Evolutionary conservation across 2,329 filamentous ascomycete species (phyloP).

Genomic region (Microsporum ferrugineum): DNA sequence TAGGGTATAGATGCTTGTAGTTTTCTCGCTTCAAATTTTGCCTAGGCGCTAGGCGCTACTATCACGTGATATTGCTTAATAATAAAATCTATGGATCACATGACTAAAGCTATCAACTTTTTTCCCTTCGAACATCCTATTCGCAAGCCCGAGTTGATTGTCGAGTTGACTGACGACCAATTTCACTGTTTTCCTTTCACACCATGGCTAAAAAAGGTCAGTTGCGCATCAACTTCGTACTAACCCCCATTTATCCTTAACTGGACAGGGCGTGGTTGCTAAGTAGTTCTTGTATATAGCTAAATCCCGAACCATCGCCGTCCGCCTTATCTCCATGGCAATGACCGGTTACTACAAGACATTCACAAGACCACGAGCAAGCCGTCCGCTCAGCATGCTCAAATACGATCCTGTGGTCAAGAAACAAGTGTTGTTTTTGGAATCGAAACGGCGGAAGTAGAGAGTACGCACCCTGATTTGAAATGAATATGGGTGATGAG

Average conservation of each 20-base stretch:
- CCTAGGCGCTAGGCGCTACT: too few relatives aligned
- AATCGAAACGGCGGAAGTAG: slow-evolving; percentile 61
- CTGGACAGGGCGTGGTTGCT: neutral
- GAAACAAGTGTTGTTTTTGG: slow-evolving; percentile 90
- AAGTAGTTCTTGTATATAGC: neutral
- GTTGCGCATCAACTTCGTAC: neutral
- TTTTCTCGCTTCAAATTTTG: too few relatives aligned
- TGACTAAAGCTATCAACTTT: neutral
- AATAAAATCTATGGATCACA: neutral
- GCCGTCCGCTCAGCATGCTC: slow-evolving; percentile 85
- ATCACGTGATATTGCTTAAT: too few relatives aligned
- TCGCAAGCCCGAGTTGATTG: neutral
- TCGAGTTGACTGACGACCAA: neutral
- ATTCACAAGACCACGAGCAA: slow-evolving; percentile 66
- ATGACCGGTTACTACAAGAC: slow-evolving; percentile 98
- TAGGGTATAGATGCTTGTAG: too few relatives aligned
- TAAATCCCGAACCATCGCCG: slow-evolving; percentile 77
- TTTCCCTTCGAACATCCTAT: neutral
- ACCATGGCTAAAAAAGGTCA: neutral
- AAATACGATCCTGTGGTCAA: slow-evolving; percentile 98
- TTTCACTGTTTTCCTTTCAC: neutral
- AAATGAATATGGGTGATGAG: neutral
- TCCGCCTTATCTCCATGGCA: slow-evolving; percentile 95
- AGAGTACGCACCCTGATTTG: neutral
- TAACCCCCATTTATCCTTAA: neutral